Evolutionary conservation across 345 rosid species (phyloP).

Genomic region (Arabis alpina): DNA sequence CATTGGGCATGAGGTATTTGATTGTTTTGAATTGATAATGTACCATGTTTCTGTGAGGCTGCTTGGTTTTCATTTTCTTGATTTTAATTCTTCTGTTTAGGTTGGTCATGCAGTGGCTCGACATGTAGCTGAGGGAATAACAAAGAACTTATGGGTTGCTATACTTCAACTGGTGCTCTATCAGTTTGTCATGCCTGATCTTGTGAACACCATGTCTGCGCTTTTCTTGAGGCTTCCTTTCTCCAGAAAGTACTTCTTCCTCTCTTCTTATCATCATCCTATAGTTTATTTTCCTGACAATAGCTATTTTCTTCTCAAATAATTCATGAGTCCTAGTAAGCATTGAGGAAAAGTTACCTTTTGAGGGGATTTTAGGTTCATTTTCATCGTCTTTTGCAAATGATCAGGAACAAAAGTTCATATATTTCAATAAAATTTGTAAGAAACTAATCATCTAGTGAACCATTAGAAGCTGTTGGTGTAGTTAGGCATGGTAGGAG

Average conservation of each 20-base stretch:
- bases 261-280: background rate
- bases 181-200: constrained; percentile 79
- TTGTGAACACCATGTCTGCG: constrained; percentile 73
- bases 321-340: background rate
- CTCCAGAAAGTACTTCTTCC: constrained; percentile 67
- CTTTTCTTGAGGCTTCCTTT: constrained; percentile 89
- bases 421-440: background rate
- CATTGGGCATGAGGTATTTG: constrained; percentile 79
- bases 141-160: constrained; percentile 83
- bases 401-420: background rate
- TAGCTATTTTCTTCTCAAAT: background rate
- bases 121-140: constrained; percentile 72
- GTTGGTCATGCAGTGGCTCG: constrained; percentile 93
- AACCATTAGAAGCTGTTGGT: constrained; percentile 9
- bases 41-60: background rate
- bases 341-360: constrained; percentile 5
- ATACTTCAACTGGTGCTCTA: constrained; percentile 68
- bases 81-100: constrained; percentile 45
- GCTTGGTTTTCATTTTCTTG: constrained; percentile 2
- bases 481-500: constrained; percentile 12
- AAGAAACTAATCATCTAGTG: constrained; percentile 4
- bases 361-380: background rate
- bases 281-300: background rate
- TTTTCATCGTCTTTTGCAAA: constrained; percentile 6
- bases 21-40: background rate